Evolutionary conservation across 805 yeast species (phyloP), one percentile per base, ranked within the genome.

Genomic region (Metschnikowia amazonensis): DNA sequence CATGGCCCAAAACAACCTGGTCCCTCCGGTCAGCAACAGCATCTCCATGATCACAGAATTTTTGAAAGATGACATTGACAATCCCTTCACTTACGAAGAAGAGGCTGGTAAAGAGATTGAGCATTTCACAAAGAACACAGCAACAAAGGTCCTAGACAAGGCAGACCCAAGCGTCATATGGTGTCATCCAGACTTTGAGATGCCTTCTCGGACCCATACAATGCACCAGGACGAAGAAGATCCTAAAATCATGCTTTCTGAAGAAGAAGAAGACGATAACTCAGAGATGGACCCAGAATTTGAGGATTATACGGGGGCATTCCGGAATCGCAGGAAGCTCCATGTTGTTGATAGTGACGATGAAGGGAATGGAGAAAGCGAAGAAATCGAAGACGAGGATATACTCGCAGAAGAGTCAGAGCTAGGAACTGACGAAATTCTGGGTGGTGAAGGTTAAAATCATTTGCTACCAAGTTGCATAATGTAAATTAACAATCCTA

Each of bases 41-140:
- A 79, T 85, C 20, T 73, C 83, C 1, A 64, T 78, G 53, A 71
- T 85, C 38, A 66, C 77, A 4, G 79, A 76, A 48, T 85, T 85
- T 52, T 54, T 85, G 57, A 77, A 74, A 42, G 92, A 85, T 62
- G 94, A 85, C 59, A 66, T 85, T 14, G 76, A 74, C 40, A 89
- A 84, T 57, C 75, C 82, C 4, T 69, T 81, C 51, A 70, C 79
- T 20, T 66, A 81, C 52, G 89, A 83, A 52, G 75, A 69, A 16
- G 82, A 79, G 49, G 77, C 82, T 0, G 51, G 67, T 37, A 77
- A 75, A 43, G 80, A 75, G 45, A 68, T 82, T 8, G 46, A 30
- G 17, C 46, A 10, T 33, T 39, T 14, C 33, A 40, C 25, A 40
- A 32, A 10, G 35, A 20, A 67, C 79, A 7, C 66, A 8, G 17